A percentile compares a stretch with the other conserved stretches of the same genome.
These are phyloP conservation scores for Orobanche coerulescens DNA, from an alignment of 257 asterid genomes.

Conservation along the genomic window DNA sequence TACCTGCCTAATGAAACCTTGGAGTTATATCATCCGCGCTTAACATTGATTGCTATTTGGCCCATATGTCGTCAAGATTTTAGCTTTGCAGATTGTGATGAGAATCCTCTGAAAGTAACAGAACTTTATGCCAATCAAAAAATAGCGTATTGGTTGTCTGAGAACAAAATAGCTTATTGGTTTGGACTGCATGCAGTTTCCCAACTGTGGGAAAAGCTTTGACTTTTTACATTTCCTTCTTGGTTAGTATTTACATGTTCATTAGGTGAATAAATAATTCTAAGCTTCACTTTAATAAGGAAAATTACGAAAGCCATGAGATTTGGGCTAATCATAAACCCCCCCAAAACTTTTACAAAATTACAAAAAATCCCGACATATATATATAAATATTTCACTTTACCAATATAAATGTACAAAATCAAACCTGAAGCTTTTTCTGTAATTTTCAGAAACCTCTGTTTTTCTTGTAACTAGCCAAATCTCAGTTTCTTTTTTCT, in stretches of 20 bases:
- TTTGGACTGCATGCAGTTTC: background rate
- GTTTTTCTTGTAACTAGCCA: too few species aligned
- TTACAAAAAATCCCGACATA: too few species aligned
- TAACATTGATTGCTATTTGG: background rate
- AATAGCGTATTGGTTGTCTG: background rate
- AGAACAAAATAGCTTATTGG: slow-evolving; percentile 1
- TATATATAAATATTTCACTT: too few species aligned
- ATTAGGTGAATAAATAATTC: background rate
- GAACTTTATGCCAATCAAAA: background rate
- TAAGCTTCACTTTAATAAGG: background rate
- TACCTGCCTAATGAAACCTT: background rate
- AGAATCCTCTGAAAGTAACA: background rate
- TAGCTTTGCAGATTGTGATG: background rate
- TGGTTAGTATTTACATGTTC: background rate
- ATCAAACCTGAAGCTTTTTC: too few species aligned
- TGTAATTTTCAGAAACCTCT: too few species aligned
- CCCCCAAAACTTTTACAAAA: too few species aligned
- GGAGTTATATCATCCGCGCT: background rate
- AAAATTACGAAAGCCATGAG: too few species aligned
- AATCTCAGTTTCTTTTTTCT: too few species aligned
- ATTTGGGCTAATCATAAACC: too few species aligned
- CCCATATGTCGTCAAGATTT: background rate
- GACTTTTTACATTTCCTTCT: background rate
- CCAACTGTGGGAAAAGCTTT: background rate
- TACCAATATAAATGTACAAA: too few species aligned